Evolutionary conservation across 805 yeast species (phyloP).

Genomic region (Kluyveromyces starmeri): DNA sequence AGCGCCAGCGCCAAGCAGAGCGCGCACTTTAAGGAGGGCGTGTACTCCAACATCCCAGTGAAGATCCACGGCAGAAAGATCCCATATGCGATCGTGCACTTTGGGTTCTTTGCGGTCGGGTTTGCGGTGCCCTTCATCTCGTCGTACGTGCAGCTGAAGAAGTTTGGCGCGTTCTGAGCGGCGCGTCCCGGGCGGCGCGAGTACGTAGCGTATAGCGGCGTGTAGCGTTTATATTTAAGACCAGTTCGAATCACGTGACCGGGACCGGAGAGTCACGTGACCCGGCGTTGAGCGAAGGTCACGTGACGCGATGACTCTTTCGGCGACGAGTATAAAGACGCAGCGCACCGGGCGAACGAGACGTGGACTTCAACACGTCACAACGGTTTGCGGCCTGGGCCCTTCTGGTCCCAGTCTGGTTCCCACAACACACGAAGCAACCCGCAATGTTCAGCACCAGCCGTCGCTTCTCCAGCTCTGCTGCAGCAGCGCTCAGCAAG

Average conservation of each 20-base stretch:
- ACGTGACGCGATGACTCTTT: too few relatives aligned
- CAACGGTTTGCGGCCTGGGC: too few relatives aligned
- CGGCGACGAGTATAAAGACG: too few relatives aligned
- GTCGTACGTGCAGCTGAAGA: slow-evolving; percentile 74
- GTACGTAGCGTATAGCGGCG: too few relatives aligned
- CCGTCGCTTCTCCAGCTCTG: slow-evolving; percentile 22
- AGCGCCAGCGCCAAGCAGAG: slow-evolving; percentile 42
- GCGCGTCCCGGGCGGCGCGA: too few relatives aligned
- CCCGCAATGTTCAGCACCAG: slow-evolving; percentile 8
- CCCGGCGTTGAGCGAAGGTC: too few relatives aligned
- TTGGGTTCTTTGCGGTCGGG: slow-evolving; percentile 67
- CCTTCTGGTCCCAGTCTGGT: too few relatives aligned
- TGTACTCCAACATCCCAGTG: slow-evolving; percentile 90
- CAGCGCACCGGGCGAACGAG: too few relatives aligned
- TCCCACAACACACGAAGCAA: not conserved
- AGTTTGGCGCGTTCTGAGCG: slow-evolving; percentile 54
- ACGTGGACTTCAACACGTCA: too few relatives aligned
- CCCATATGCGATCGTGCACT: slow-evolving; percentile 77
- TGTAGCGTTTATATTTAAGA: too few relatives aligned
- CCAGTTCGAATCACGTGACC: slow-evolving; percentile 13
- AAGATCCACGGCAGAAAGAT: slow-evolving; percentile 87
- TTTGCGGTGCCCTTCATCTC: slow-evolving; percentile 73
- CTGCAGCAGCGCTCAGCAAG: slow-evolving; percentile 33
- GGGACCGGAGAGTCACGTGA: too few relatives aligned
- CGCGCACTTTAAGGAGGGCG: slow-evolving; percentile 66